Evolutionary conservation across 2,329 filamentous ascomycete species (phyloP), one percentile per base, ranked within the genome.

Genomic region (Fusarium nygamai): DNA sequence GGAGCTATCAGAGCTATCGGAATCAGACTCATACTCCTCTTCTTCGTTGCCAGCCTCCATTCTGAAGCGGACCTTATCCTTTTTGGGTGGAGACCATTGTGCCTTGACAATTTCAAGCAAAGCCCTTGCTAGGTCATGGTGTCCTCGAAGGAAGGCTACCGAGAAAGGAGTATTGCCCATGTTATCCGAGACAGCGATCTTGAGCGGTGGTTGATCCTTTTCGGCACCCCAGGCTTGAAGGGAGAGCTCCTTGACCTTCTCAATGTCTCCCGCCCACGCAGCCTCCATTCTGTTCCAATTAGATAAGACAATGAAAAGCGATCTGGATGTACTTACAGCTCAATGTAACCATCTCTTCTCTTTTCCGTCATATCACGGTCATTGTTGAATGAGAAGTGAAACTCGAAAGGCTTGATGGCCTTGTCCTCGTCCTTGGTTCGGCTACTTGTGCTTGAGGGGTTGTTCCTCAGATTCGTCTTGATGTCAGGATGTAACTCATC

Each of bases 41-140:
- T 82, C 81, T 6, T 84, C 79, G 36, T 83, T 80, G 13, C 80
- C 76, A 17, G 74, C 75, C 34, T 82, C 76, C 80, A 89, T 84
- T 69, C 78, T 85, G 81, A 88, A 91, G 10, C 84, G 85, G 54
- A 86, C 83, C 59, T 86, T 86, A 33, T 85, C 84, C 41, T 87
- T 84, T 47, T 92, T 86, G 29, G 84, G 81, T 0, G 89, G 89
- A 8, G 87, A 84, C 81, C 92, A 94, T 77, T 96, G 94, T 6
- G 89, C 90, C 50, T 89, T 86, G 0, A 89, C 86, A 71, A 96
- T 94, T 67, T 93, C 91, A 13, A 96, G 84, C 33, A 96, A 89
- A 3, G 87, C 88, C 66, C 85, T 87, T 2, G 93, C 93, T 19
- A 92, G 83, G 2, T 90, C 86, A 50, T 87, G 81, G 75, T 96